Evolutionary conservation across 2,329 filamentous ascomycete genomes (phyloP), one percentile per base, ranked within the genome.

Genomic region (Ascochyta pisi): DNA sequence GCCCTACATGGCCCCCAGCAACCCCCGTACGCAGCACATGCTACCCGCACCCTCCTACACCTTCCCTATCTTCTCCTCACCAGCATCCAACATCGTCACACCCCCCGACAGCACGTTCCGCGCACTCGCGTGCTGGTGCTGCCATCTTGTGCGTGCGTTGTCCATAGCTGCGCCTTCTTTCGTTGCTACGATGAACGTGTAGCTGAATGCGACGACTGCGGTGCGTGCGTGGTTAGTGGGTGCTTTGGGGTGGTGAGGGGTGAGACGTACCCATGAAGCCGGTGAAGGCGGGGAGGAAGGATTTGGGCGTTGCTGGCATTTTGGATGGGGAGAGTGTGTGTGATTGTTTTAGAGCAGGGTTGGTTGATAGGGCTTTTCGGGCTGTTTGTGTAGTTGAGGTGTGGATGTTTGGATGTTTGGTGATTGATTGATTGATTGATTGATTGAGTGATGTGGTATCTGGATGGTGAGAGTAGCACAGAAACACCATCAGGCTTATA

Each of bases 141-240:
- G 68, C 69, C 71, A 75, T n/a, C 72, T 61, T 40, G 64, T 67
- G 29, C 70, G 67, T 12, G 73, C 72, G 37, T 54, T 58, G 57
- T 74, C 72, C 33, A 75, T 65, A 15, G 67, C 60, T 10, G 64
- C 66, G 44, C 72, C 73, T 65, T 75, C 73, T 57, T 66, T 64
- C 15, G 62, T 51, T 5, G 73, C 73, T 2, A 70, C 70, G 26
- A 71, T 46, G 35, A 67, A 63, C 4, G 71, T 74, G 67, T 75
- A 75, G 38, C 69, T 69, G 58, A 70, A 58, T 10, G 65, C 70
- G 39, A 66, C 42, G 50, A 54, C 72, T 74, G 47, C 0, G 34
- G 13, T 5, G 9, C 2, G 8, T 33, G n/a, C 26, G 23, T 13
- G 13, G 12, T 31, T 31, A 5, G 16, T 15, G 22, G 10, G 16